Evolutionary conservation across 805 yeast species (phyloP), one percentile per base, ranked within the genome.

Genomic region (Yamadazyma paraphyllophila): DNA sequence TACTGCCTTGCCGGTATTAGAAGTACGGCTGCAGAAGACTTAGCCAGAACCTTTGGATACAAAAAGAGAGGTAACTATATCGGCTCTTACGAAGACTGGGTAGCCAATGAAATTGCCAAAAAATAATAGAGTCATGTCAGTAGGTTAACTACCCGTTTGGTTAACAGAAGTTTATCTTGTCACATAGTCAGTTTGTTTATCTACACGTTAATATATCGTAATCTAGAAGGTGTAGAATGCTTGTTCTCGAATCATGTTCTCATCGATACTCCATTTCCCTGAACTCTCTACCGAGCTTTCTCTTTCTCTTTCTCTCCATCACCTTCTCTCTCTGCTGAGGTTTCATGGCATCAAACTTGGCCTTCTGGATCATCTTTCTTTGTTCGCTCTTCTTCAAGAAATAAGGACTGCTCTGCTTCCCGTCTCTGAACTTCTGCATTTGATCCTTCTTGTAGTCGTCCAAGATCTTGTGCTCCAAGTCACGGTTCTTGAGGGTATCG

Each of bases 1-100:
- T 91, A 91, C 69, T 92, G 99, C 67, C 80, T 86, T 40, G 96
- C 87, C 7, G 99, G 99, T 46, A 86, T 90, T 39, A 82, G 99
- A 72, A 85, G 95, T 17, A 77, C 88, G 37, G 88, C 89, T 51
- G 91, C 97, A 36, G 96, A 89, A 62, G 96, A 88, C 60, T 74
- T 92, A 60, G 98, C 98, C 11, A 79, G 82, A 50, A 86, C 96
- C 17, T 88, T 84, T 66, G 98, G 97, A 9, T 92, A 92, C 67
- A 69, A 76, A 41, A 78, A 86, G 55, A 78, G 97, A 54, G 89
- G 91, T 46, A 88, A 90, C 65, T 92, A 92, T 67, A 66, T 76
- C 35, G 98, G 98, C 4, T 86, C 96, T 10, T 86, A 82, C 66
- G 83, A 80, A 58, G 97, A 92, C 63, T 92, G 98, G 98, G 60